Conservation (phyloP, 2,329 filamentous ascomycete species). For the Xylaria sp. region DNA sequence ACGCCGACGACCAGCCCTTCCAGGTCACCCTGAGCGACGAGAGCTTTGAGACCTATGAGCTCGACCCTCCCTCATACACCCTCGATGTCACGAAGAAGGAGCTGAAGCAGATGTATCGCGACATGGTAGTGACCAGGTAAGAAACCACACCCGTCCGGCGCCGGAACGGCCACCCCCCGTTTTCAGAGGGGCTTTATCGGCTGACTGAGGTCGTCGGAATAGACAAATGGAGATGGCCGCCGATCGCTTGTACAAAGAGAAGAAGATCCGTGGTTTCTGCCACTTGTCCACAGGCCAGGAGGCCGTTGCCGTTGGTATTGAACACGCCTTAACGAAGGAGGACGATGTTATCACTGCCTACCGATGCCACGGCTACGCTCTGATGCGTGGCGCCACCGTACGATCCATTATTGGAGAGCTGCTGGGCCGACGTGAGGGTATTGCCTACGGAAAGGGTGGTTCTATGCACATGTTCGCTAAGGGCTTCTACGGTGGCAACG, state of each 20-base stretch:
- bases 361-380: slow-evolving; percentile 97
- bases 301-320: slow-evolving; percentile 95
- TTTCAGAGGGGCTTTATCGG: neutral
- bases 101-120: slow-evolving; percentile 98
- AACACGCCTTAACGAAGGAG: slow-evolving; percentile 89
- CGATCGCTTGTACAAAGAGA: slow-evolving; percentile 99
- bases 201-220: slow-evolving; percentile 25
- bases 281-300: slow-evolving; percentile 98
- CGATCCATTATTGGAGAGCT: slow-evolving; percentile 96
- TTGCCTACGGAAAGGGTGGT: slow-evolving; percentile 98
- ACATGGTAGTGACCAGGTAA: slow-evolving; percentile 96
- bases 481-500: slow-evolving; percentile 98
- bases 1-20: slow-evolving; percentile 86
- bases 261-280: slow-evolving; percentile 99
- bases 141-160: slow-evolving; percentile 47
- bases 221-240: slow-evolving; percentile 99
- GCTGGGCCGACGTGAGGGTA: slow-evolving; percentile 93
- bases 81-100: slow-evolving; percentile 96
- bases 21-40: slow-evolving; percentile 93
- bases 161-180: neutral
- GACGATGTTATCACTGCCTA: slow-evolving; percentile 98
- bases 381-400: slow-evolving; percentile 93
- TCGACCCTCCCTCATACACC: slow-evolving; percentile 95
- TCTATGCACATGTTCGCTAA: slow-evolving; percentile 99
- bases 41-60: slow-evolving; percentile 99